Percentiles rank a stretch among this genome's conserved stretches.
phyloP scores from a whole-genome alignment of 345 rosid genomes.

The Kernera saxatilis region DNA sequence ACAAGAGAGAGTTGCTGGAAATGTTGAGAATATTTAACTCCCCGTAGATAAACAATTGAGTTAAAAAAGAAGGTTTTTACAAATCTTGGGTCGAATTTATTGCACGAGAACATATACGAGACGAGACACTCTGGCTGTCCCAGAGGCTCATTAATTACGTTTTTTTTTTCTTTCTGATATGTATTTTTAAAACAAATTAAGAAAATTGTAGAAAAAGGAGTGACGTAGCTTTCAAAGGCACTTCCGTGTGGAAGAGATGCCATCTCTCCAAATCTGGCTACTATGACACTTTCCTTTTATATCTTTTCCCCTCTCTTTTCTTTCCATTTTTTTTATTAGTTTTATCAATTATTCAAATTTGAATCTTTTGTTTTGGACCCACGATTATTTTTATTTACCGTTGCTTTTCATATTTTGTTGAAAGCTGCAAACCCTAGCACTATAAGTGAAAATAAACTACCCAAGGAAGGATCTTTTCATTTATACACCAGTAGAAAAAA shows the following conservation, averaged over 20 bases:
- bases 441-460: neutral
- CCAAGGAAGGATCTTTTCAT: slow-evolving; percentile 6
- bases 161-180: neutral
- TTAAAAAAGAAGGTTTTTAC: neutral
- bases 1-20: neutral
- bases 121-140: slow-evolving; percentile 23
- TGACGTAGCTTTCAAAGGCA: slow-evolving; percentile 31
- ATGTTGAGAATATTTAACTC: neutral
- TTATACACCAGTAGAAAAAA: neutral
- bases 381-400: slow-evolving; percentile 9
- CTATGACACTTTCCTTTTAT: slow-evolving; percentile 33
- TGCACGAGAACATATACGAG: slow-evolving; percentile 7
- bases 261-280: slow-evolving; percentile 33
- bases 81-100: slow-evolving; percentile 11
- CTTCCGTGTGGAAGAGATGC: slow-evolving; percentile 33
- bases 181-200: neutral
- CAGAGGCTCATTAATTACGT: slow-evolving; percentile 9
- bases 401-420: neutral
- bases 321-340: neutral
- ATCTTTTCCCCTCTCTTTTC: slow-evolving; percentile 13
- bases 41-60: neutral
- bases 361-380: slow-evolving; percentile 27
- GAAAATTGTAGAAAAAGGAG: slow-evolving; percentile 11
- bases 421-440: neutral
- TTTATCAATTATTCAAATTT: slow-evolving; percentile 6